A percentile compares a stretch with the other conserved stretches of the same genome.
Conservation (phyloP, 768 basidiomycete genomes). For the Trametopsis cervina region DNA sequence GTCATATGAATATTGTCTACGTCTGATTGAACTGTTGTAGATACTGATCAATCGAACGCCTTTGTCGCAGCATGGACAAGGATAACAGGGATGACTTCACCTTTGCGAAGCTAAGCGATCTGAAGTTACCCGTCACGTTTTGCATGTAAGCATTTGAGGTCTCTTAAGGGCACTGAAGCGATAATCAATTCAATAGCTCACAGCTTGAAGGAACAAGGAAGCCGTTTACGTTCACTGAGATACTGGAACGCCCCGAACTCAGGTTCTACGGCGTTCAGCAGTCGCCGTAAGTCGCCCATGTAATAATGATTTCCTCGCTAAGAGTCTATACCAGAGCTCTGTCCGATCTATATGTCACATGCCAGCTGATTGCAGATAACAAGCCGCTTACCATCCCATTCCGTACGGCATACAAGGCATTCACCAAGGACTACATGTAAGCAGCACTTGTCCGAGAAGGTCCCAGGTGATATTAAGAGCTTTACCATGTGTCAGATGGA, state of each 20-base stretch:
- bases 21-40: not conserved
- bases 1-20: not conserved
- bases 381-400: constrained; percentile 89
- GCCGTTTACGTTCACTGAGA: constrained; percentile 65
- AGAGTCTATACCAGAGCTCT: constrained; percentile 46
- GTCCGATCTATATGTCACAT: constrained; percentile 91
- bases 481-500: constrained; percentile 47
- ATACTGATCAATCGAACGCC: too few relatives aligned
- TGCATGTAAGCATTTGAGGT: constrained; percentile 58
- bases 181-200: too few relatives aligned
- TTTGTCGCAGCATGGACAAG: constrained; percentile 47
- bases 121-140: constrained; percentile 83
- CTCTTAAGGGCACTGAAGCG: too few relatives aligned
- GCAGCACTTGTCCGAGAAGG: constrained; percentile 17
- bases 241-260: constrained; percentile 78
- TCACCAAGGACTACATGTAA: constrained; percentile 76
- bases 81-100: constrained; percentile 83
- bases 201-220: constrained; percentile 81
- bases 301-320: not conserved
- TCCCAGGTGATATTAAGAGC: not conserved
- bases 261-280: constrained; percentile 82
- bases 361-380: constrained; percentile 89
- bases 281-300: constrained; percentile 47
- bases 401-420: constrained; percentile 88
- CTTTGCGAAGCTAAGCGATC: constrained; percentile 84